phyloP scores from a whole-genome alignment of 2,329 filamentous ascomycete genomes.

The Cylindrodendrum hubeiense region DNA sequence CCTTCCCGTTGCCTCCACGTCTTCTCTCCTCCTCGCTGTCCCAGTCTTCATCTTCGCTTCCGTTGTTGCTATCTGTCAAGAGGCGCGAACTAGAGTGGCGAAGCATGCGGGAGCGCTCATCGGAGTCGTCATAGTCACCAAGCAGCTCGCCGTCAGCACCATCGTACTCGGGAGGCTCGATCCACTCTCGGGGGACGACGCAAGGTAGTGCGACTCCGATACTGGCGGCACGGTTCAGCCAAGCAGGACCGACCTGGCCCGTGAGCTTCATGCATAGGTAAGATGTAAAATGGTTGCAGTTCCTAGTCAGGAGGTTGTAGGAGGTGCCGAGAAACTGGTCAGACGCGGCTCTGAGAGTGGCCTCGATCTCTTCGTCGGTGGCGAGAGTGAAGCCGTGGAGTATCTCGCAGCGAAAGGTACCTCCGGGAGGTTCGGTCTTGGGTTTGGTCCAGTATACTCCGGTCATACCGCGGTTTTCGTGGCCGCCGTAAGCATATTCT shows the following conservation, averaged over 20 bases:
- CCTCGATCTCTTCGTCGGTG: slow-evolving; percentile 76
- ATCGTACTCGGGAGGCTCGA: slow-evolving; percentile 82
- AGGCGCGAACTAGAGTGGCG: slow-evolving; percentile 52
- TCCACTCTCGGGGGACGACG: slow-evolving; percentile 85
- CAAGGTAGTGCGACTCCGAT: slow-evolving; percentile 86
- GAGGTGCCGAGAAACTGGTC: slow-evolving; percentile 79
- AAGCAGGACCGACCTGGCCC: slow-evolving; percentile 75
- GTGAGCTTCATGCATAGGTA: slow-evolving; percentile 81
- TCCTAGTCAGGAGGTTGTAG: slow-evolving; percentile 86
- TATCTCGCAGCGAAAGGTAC: slow-evolving; percentile 80
- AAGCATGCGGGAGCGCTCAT: slow-evolving; percentile 72
- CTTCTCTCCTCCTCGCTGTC: slow-evolving; percentile 61
- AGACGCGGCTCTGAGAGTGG: slow-evolving; percentile 76
- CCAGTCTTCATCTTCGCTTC: slow-evolving; percentile 53
- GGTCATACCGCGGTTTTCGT: slow-evolving; percentile 76
- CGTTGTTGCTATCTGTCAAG: slow-evolving; percentile 43
- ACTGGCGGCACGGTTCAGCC: slow-evolving; percentile 87
- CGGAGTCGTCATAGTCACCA: slow-evolving; percentile 63
- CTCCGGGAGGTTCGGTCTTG: slow-evolving; percentile 78
- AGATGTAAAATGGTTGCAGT: slow-evolving; percentile 91
- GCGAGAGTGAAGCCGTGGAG: slow-evolving; percentile 84
- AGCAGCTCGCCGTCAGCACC: slow-evolving; percentile 78
- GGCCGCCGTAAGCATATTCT: slow-evolving; percentile 89
- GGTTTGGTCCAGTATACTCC: slow-evolving; percentile 89
- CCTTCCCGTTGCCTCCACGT: slow-evolving; percentile 55